These are phyloP conservation scores for Taiwanofungus camphoratus DNA, from an alignment of 1,284 basidiomycete genomes.

Conservation along the genomic window DNA sequence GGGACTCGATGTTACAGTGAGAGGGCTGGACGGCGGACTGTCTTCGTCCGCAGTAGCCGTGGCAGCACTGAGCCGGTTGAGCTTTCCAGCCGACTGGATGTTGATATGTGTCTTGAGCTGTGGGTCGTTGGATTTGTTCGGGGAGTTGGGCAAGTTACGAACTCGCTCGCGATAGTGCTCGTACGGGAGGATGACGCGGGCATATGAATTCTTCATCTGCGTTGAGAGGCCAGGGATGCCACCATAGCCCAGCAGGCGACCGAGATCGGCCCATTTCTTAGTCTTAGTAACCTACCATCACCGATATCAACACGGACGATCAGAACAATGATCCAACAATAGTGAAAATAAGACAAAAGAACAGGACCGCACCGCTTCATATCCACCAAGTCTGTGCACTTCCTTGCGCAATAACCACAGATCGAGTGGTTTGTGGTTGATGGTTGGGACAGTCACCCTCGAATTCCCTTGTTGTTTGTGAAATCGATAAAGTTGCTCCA, in stretches of 20 bases:
- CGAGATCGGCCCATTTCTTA: conserved; percentile 85
- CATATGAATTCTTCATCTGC: conserved; percentile 87
- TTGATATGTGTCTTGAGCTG: conserved; percentile 39
- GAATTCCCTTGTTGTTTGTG: conserved; percentile 87
- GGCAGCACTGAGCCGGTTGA: conserved; percentile 32
- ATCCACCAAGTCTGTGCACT: conserved; percentile 85
- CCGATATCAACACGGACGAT: conserved; percentile 6
- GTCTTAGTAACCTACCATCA: conserved; percentile 60
- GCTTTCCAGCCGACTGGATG: conserved; percentile 35
- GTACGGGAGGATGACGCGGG: conserved; percentile 88
- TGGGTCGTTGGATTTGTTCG: conserved; percentile 28
- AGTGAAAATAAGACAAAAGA: conserved; percentile 14
- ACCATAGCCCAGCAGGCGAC: conserved; percentile 75
- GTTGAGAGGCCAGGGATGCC: conserved; percentile 80
- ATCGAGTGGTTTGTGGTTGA: conserved; percentile 90
- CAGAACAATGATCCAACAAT: conserved; percentile 2
- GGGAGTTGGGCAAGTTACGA: conserved; percentile 50
- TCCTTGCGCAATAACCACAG: conserved; percentile 91
- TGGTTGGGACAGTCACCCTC: conserved; percentile 84
- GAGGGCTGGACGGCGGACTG: conserved; percentile 64
- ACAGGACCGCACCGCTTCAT: conserved; percentile 60
- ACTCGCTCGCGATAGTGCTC: conserved; percentile 84
- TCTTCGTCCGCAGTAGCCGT: conserved; percentile 18
- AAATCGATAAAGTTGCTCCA: conserved; percentile 93
- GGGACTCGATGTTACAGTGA: conserved; percentile 69